A percentile compares a stretch with the other conserved stretches of the same genome.
These are phyloP conservation scores for Phytophthora uliginosa DNA, from an alignment of 352 stramenopile genomes.

Conservation along the genomic window DNA sequence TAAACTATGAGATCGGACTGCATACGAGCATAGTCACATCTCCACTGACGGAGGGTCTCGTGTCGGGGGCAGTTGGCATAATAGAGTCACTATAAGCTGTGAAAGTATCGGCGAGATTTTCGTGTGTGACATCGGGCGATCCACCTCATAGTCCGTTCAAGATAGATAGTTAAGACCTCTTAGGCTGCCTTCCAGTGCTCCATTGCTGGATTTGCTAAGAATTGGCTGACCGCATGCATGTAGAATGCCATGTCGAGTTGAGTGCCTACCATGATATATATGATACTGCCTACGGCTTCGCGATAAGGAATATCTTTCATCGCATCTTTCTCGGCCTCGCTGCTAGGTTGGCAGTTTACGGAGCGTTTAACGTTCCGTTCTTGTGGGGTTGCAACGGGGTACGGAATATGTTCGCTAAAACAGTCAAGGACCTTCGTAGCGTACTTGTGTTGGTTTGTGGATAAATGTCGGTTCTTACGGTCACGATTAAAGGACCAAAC, in stretches of 20 bases:
- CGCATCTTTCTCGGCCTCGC: constrained; percentile 11
- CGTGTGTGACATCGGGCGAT: background rate
- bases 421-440: constrained; percentile 33
- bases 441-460: constrained; percentile 26
- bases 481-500: constrained; percentile 18
- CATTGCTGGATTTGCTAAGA: constrained; percentile 26
- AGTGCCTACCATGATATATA: constrained; percentile 33
- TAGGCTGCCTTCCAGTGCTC: constrained; percentile 27
- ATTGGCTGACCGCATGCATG: constrained; percentile 29
- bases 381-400: constrained; percentile 14
- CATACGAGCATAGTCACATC: background rate
- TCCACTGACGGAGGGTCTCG: too few species aligned
- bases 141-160: constrained; percentile 18
- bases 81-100: constrained; percentile 12
- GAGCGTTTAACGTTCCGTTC: constrained; percentile 23
- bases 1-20: constrained; percentile 17
- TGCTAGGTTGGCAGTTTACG: constrained; percentile 6
- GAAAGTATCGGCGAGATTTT: constrained; percentile 3
- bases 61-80: constrained; percentile 11
- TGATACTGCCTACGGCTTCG: constrained; percentile 24
- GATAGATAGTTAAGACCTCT: constrained; percentile 22
- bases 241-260: constrained; percentile 24
- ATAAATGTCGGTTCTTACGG: constrained; percentile 28
- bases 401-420: constrained; percentile 18
- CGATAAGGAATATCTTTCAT: constrained; percentile 30